Conservation (phyloP, 2,329 filamentous ascomycete species). For the Xylariaceae sp. region DNA sequence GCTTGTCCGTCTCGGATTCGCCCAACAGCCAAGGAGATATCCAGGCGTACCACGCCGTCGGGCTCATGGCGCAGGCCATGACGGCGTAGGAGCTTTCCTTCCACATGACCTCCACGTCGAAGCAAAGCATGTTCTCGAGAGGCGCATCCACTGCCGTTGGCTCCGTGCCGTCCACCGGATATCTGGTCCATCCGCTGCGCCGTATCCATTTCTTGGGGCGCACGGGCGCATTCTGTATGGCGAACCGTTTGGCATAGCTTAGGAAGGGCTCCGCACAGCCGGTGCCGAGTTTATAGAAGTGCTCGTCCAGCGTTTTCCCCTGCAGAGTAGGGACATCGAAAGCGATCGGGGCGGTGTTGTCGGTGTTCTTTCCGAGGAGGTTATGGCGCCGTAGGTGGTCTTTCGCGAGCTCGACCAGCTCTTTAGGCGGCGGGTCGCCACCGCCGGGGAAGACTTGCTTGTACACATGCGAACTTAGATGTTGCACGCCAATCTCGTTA, state of each 20-base stretch:
- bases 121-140: slow-evolving; percentile 75
- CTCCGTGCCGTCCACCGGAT: slow-evolving; percentile 62
- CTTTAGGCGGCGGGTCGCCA: slow-evolving; percentile 52
- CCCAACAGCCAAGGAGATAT: slow-evolving; percentile 90
- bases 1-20: slow-evolving; percentile 69
- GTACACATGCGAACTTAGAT: slow-evolving; percentile 79
- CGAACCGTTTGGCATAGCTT: slow-evolving; percentile 67
- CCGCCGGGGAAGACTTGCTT: slow-evolving; percentile 70
- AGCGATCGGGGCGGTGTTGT: slow-evolving; percentile 66
- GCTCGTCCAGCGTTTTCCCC: slow-evolving; percentile 80
- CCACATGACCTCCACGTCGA: slow-evolving; percentile 96
- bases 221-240: slow-evolving; percentile 52
- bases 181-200: slow-evolving; percentile 91
- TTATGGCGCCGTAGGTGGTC: slow-evolving; percentile 83
- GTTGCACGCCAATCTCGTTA: slow-evolving; percentile 93
- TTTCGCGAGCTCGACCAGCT: slow-evolving; percentile 72
- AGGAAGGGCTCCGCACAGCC: slow-evolving; percentile 86
- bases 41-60: slow-evolving; percentile 95
- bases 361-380: slow-evolving; percentile 83
- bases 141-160: slow-evolving; percentile 69
- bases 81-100: slow-evolving; percentile 88
- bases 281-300: slow-evolving; percentile 82
- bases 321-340: slow-evolving; percentile 81
- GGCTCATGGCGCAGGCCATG: slow-evolving; percentile 91
- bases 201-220: slow-evolving; percentile 67